A percentile compares a stretch with the other conserved stretches of the same genome.
phyloP scores from a whole-genome alignment of 139 green algal genomes.

The Micractinium sp. region DNA sequence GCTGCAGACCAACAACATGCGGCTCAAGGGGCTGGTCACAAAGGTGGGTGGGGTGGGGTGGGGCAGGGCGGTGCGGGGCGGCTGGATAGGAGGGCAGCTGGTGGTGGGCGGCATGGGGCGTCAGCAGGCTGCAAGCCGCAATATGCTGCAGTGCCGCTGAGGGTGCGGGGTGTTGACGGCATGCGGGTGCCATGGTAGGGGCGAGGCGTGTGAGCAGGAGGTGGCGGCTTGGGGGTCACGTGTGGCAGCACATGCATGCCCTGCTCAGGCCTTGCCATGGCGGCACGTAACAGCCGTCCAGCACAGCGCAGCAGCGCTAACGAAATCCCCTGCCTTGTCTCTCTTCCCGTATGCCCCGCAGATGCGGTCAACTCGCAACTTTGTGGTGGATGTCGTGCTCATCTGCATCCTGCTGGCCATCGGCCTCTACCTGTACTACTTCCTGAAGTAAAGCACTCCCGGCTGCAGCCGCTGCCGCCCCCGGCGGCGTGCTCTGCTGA shows the following conservation, averaged over 20 bases:
- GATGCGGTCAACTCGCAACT: slow-evolving; percentile 81
- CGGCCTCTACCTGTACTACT: slow-evolving; percentile 78
- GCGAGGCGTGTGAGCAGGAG: too few species aligned
- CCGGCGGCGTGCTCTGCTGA: too few species aligned
- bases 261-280: too few species aligned
- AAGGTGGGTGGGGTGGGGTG: slow-evolving; percentile 47
- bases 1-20: slow-evolving; percentile 85
- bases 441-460: not conserved
- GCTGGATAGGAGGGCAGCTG: too few species aligned
- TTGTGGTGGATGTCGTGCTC: slow-evolving; percentile 89
- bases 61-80: not conserved
- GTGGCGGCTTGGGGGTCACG: too few species aligned
- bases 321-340: not conserved
- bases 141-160: too few species aligned
- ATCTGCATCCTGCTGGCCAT: slow-evolving; percentile 83
- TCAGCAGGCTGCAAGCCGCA: not conserved
- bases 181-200: too few species aligned
- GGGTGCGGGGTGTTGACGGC: not conserved
- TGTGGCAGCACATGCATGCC: too few species aligned
- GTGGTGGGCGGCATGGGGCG: not conserved
- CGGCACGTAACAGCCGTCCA: not conserved
- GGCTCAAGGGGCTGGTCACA: slow-evolving; percentile 78
- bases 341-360: slow-evolving; percentile 38
- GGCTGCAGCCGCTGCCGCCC: too few species aligned
- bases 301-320: not conserved